A percentile compares a stretch with the other conserved stretches of the same genome.
These are phyloP conservation scores for Ramaria rubella DNA, from an alignment of 768 basidiomycete species.

Conservation along the genomic window DNA sequence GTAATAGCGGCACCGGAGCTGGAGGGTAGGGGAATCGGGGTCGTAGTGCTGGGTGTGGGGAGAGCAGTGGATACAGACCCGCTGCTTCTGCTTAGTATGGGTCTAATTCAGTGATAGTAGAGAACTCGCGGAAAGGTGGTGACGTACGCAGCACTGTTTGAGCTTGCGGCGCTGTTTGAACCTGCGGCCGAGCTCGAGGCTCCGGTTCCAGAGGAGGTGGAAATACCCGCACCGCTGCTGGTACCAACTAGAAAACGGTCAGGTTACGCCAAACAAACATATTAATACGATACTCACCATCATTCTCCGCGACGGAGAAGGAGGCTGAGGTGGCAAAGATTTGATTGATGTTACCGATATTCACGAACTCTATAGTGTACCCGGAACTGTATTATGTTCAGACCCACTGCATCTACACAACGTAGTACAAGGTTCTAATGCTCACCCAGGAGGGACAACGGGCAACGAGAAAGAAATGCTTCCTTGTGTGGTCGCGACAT, in stretches of 20 bases:
- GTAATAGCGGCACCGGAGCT: background rate
- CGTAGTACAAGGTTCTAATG: background rate
- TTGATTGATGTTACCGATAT: conserved; percentile 1
- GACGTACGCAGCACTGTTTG: no score
- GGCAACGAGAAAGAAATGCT: background rate
- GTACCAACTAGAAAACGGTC: background rate
- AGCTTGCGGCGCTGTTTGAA: no score
- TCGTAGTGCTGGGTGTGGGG: no score
- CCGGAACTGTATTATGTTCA: background rate
- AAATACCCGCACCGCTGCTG: no score
- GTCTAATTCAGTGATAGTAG: no score
- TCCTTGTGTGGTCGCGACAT: background rate
- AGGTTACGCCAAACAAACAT: background rate
- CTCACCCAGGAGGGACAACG: background rate
- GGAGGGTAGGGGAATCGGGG: no score
- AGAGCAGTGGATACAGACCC: no score
- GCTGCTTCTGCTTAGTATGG: no score
- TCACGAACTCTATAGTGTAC: background rate
- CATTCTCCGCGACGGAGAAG: conserved; percentile 4
- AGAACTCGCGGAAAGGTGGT: no score
- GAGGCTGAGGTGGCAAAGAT: background rate
- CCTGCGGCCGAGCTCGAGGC: no score
- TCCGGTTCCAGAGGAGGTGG: no score
- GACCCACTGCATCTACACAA: background rate
- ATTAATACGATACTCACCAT: conserved; percentile 4